Base-by-base conservation (phyloP, 495 filamentous ascomycete species). In the Penicillium daleae region DNA sequence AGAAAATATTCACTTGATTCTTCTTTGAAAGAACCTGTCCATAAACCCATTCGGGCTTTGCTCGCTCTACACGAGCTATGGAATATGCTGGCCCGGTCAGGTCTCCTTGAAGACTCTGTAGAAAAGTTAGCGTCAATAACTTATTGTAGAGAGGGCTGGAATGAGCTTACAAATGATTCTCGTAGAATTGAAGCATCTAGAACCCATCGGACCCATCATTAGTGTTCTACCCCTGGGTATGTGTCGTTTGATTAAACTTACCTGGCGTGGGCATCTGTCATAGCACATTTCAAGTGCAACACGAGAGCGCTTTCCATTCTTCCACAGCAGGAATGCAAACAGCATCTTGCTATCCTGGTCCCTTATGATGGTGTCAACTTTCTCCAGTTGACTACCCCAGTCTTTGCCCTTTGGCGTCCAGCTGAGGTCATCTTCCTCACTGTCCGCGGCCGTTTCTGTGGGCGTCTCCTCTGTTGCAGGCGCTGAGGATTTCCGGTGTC, bases 381-480 rank as follows among this genome's bases (percentile, higher is more conserved):
- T 68, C 27, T 78, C 64, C 4, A 90, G 77, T 21, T 86, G 72
- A 5, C 77, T 68, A 39, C 89, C 87, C 87, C 87, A 90, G 59
- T 67, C 76, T 37, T 85, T 82, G 7, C 69, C 67, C 29, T 82
- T 82, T 10, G 84, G 82, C 1, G 76, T 60, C 85, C 84, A 87
- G 46, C 71, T 61, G 1, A 62, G 29, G 4, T 57, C 59, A 2
- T 69, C 56, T 15, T 68, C 67, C 24, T 75, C 61, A 22, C 59
- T 61, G 17, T 65, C 52, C 24, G 66, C 31, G 46, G 66, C 35
- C 22, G 19, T 44, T 63, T 62, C 62, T 53, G 37, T 62, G 54
- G 32, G 65, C 59, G 40, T 64, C 60, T 49, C 62, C 17, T 67
- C 29, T 56, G 68, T 15, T 57, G 72, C 67, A 40, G 67, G 63